A percentile compares a stretch with the other conserved stretches of the same genome.
Evolutionary conservation across 495 filamentous ascomycete genomes (phyloP).

Genomic region (Glonium stellatum): DNA sequence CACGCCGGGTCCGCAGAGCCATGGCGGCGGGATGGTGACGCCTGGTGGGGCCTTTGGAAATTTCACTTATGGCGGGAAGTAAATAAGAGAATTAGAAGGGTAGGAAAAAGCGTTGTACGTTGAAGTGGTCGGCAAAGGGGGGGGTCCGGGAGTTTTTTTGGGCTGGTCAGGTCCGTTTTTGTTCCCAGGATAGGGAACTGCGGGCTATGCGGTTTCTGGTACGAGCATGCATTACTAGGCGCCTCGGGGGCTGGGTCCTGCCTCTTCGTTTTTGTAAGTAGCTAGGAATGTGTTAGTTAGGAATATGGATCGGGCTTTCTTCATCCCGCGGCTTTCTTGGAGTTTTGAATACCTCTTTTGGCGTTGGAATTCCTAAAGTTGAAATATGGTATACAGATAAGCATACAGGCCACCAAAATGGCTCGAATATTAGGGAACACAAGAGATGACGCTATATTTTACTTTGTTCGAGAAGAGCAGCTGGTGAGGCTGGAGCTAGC

Average conservation of each 20-base stretch:
- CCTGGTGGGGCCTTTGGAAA: slow-evolving; percentile 16
- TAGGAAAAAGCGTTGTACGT: neutral
- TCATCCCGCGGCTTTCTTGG: too few species aligned
- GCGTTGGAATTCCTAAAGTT: too few species aligned
- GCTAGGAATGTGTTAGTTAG: too few species aligned
- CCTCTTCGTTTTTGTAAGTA: too few species aligned
- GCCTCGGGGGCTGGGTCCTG: neutral
- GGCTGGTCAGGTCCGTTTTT: neutral
- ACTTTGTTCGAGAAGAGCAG: too few species aligned
- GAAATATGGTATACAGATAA: too few species aligned
- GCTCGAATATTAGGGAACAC: too few species aligned
- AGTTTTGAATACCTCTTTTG: too few species aligned
- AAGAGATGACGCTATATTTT: too few species aligned
- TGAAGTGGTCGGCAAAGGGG: neutral
- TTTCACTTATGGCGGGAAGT: slow-evolving; percentile 12
- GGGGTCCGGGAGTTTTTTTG: neutral
- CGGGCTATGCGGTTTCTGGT: neutral
- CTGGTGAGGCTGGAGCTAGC: too few species aligned
- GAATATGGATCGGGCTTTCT: too few species aligned
- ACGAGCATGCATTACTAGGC: neutral
- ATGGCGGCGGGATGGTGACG: slow-evolving; percentile 4
- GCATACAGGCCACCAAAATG: too few species aligned
- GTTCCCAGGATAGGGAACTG: neutral
- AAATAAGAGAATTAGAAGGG: neutral
- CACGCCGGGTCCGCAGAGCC: slow-evolving; percentile 8